Conservation (phyloP, 306 rosid species). For the Fragaria vesca region DNA sequence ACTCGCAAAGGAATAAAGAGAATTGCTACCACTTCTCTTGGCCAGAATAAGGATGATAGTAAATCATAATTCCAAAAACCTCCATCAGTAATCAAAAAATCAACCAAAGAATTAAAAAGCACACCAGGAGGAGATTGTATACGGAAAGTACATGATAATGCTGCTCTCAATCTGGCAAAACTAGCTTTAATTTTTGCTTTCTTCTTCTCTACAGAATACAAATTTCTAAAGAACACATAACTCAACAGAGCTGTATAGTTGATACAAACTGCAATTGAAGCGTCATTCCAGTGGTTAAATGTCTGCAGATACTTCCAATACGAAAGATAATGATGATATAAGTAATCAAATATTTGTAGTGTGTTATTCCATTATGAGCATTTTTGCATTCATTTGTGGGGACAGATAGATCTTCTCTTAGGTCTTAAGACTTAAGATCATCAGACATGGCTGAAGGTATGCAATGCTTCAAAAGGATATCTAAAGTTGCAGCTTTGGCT, state of each 20-base stretch:
- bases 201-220: background rate
- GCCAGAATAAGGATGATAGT: too few relatives aligned
- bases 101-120: too few relatives aligned
- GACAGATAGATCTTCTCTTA: constrained; percentile 3
- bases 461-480: constrained; percentile 64
- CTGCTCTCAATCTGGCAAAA: constrained; percentile 4
- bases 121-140: too few relatives aligned
- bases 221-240: background rate
- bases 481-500: constrained; percentile 61
- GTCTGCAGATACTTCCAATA: background rate
- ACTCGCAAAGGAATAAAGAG: constrained; percentile 37
- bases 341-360: background rate
- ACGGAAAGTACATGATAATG: background rate
- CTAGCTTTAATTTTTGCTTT: background rate
- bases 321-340: background rate
- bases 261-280: background rate
- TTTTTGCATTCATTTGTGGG: background rate
- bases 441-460: constrained; percentile 74
- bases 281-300: background rate
- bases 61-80: too few relatives aligned
- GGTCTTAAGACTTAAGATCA: constrained; percentile 55
- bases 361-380: background rate
- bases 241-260: background rate
- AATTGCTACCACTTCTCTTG: too few relatives aligned
- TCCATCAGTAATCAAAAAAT: too few relatives aligned